Evolutionary conservation across 1,284 basidiomycete species (phyloP).

Genomic region (Farysia itapuensis): DNA sequence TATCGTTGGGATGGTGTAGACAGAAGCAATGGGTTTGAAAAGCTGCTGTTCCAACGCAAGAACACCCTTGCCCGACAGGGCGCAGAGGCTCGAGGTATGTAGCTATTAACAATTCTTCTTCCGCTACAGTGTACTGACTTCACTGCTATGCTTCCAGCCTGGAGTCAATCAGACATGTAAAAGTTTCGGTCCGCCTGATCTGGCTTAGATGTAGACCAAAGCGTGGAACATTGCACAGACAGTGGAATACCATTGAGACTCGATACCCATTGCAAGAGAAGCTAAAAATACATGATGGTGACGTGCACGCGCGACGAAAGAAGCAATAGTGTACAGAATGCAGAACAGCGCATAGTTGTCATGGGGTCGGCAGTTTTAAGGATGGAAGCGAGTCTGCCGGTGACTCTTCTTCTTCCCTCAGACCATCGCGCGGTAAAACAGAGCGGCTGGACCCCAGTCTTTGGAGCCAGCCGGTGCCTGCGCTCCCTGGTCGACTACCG

Average conservation of each 20-base stretch:
- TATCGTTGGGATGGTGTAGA: constrained; percentile 81
- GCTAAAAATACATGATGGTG: too few relatives aligned
- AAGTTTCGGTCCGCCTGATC: not conserved
- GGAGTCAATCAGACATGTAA: constrained; percentile 41
- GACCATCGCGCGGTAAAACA: constrained; percentile 14
- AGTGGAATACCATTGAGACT: too few relatives aligned
- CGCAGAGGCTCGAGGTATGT: constrained; percentile 24
- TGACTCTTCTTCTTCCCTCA: constrained; percentile 25
- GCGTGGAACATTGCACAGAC: too few relatives aligned
- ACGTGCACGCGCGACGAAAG: too few relatives aligned
- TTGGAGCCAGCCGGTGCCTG: constrained; percentile 20
- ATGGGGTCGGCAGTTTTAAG: too few relatives aligned
- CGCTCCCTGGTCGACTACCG: constrained; percentile 19
- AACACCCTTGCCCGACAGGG: constrained; percentile 10
- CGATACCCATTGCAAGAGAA: too few relatives aligned
- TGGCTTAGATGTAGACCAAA: too few relatives aligned
- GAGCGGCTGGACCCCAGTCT: constrained; percentile 24
- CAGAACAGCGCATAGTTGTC: too few relatives aligned
- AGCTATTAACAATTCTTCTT: too few relatives aligned
- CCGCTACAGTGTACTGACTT: too few relatives aligned
- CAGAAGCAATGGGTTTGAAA: constrained; percentile 90
- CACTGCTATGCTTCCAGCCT: constrained; percentile 11
- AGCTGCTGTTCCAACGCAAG: constrained; percentile 65
- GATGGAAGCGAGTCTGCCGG: too few relatives aligned
- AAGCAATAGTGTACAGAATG: too few relatives aligned